These are phyloP conservation scores for Cladorrhinum sp. DNA, from an alignment of 2,329 filamentous ascomycete species.

Conservation along the genomic window DNA sequence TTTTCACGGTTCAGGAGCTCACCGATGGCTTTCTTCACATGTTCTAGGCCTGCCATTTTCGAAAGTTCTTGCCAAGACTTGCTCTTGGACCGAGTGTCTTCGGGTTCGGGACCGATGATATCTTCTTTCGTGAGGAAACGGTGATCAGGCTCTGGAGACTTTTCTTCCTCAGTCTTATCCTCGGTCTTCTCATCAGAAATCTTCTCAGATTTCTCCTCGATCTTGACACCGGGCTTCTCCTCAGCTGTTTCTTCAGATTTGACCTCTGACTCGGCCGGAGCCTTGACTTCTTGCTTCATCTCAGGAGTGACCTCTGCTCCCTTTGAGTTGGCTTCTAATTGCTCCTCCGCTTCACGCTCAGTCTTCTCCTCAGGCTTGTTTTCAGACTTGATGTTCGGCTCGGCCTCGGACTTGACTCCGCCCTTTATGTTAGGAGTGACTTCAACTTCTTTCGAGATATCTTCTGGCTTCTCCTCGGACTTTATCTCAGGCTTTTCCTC, in stretches of 20 bases:
- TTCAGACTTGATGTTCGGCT: not conserved
- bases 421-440: no score
- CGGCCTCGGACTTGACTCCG: not conserved
- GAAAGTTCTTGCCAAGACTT: slow-evolving; percentile 52
- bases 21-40: slow-evolving; percentile 52
- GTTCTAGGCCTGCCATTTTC: slow-evolving; percentile 48
- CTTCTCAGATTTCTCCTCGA: not conserved
- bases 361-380: not conserved
- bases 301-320: not conserved
- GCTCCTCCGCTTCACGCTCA: not conserved
- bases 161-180: not conserved
- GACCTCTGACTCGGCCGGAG: not conserved
- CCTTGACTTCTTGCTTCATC: not conserved
- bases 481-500: not conserved
- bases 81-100: slow-evolving; percentile 42
- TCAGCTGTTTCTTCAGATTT: not conserved
- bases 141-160: slow-evolving; percentile 41
- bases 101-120: slow-evolving; percentile 56
- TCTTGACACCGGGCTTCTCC: not conserved
- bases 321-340: not conserved
- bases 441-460: not conserved
- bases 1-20: slow-evolving; percentile 49
- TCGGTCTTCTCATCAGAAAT: not conserved
- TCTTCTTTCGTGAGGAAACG: slow-evolving; percentile 50
- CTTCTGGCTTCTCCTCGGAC: not conserved